Percentiles rank a stretch among this genome's conserved stretches.
Conservation (phyloP, 2,329 filamentous ascomycete genomes). For the Fusarium dlaminii region DNA sequence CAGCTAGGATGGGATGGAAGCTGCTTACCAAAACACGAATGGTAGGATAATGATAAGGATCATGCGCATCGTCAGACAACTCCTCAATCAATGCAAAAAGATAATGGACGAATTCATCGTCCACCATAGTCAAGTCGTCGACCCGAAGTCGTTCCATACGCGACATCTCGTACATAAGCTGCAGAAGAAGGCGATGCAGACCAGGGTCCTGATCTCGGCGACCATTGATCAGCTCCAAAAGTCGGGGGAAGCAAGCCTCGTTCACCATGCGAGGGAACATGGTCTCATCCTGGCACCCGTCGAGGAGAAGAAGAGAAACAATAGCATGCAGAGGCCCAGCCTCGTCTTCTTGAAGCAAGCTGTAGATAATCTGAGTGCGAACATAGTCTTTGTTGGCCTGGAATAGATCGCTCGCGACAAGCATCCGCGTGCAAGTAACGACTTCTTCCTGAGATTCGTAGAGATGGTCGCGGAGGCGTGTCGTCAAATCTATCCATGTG, state of each 20-base stretch:
- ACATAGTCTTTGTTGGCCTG: conserved; percentile 82
- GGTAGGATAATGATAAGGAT: conserved; percentile 95
- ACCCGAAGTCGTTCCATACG: conserved; percentile 83
- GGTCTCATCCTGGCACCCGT: conserved; percentile 80
- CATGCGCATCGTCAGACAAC: conserved; percentile 84
- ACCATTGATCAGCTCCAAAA: conserved; percentile 82
- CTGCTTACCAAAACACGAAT: conserved; percentile 85
- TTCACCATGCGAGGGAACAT: conserved; percentile 88
- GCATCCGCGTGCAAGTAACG: conserved; percentile 79
- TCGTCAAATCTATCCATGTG: conserved; percentile 81
- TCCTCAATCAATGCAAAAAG: conserved; percentile 90
- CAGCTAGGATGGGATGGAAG: background rate
- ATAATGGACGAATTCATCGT: conserved; percentile 84
- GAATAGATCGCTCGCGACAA: conserved; percentile 82
- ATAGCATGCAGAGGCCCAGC: conserved; percentile 82
- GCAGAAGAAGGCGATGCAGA: conserved; percentile 82
- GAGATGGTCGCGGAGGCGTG: conserved; percentile 78
- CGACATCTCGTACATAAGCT: conserved; percentile 96
- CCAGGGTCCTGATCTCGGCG: conserved; percentile 72
- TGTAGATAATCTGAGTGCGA: conserved; percentile 90
- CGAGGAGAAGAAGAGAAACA: conserved; percentile 83
- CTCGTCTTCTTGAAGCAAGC: conserved; percentile 90
- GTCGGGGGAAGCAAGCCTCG: conserved; percentile 82
- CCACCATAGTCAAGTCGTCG: conserved; percentile 79
- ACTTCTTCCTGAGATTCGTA: conserved; percentile 82